Base-by-base conservation (phyloP, 2,329 filamentous ascomycete species). In the Sphaerulina musiva region DNA sequence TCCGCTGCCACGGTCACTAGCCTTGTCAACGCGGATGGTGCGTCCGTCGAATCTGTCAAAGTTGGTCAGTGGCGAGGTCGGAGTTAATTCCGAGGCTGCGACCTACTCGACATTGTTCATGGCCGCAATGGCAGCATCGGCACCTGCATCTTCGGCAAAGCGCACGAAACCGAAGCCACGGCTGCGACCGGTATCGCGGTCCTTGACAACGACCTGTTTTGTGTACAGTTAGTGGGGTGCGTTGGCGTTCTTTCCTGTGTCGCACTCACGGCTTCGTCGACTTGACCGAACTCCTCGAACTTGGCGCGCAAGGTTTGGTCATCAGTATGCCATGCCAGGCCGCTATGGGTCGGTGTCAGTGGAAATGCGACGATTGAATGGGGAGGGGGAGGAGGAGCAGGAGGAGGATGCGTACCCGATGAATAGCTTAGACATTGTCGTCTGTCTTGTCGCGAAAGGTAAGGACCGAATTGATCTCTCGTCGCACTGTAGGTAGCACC, bases 251-350 rank as follows among this genome's bases (percentile, higher is more conserved):
- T 14, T 46, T 42, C 32, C 14, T 29, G 34, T 31, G 23, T 23
- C 17, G 11, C n/a, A 86, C 89, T 74, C 82, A 97, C 93, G 66
- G 93, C 93, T 83, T 98, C 92, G 72, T 96, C 90, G 63, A 98
- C 87, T 41, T 79, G 77, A 57, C 92, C 92, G 69, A 89, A 96
- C 73, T 93, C 86, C 72, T 92, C 86, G 72, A 98, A 98, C 74
- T 95, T 95, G 70, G 86, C 78, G 69, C 88, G 86, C 62, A 98
- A 79, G 64, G 88, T 90, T 43, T 76, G 75, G 75, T 97, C 92
- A 73, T 95, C 90, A 61, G 93, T 98, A 78, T 96, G 91, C 93
- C 93, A 98, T 68, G 93, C 89, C 65, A 98, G 89, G 80, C 93
- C 93, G 70, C 92, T 95, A 68, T 46, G 20, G 43, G 31, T 66